phyloP scores from a whole-genome alignment of 2,329 filamentous ascomycete species.

The Aspergillus fructus region DNA sequence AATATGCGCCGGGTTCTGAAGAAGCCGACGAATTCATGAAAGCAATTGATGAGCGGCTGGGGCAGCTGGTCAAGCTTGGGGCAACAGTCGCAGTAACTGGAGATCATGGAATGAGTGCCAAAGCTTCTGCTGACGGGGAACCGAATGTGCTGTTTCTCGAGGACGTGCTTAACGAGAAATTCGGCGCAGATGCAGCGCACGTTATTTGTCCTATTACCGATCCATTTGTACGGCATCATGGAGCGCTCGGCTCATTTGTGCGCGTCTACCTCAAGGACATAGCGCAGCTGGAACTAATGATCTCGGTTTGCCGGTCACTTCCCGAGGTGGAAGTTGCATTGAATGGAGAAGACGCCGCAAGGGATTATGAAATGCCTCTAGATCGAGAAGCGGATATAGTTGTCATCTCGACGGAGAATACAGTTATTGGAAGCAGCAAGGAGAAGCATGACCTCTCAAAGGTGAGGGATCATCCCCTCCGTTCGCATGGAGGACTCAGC shows the following conservation, averaged over 20 bases:
- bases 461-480: not conserved
- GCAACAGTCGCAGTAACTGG: not conserved
- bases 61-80: not conserved
- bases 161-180: not conserved
- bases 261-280: not conserved
- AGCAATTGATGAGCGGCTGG: not conserved
- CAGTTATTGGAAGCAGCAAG: not conserved
- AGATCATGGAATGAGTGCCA: constrained; percentile 1
- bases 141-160: not conserved
- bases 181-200: not conserved
- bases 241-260: not conserved
- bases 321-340: not conserved
- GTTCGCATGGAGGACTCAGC: constrained; percentile 1
- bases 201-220: constrained; percentile 3
- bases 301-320: not conserved
- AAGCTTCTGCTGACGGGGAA: not conserved
- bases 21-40: constrained; percentile 1
- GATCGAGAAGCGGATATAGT: constrained; percentile 2
- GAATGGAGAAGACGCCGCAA: not conserved
- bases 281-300: not conserved
- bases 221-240: constrained; percentile 3
- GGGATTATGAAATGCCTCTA: not conserved
- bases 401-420: not conserved
- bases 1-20: not conserved
- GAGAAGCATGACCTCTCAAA: not conserved